Evolutionary conservation across 805 yeast genomes (phyloP), one percentile per base, ranked within the genome.

Genomic region (Ogataea pignaliae): DNA sequence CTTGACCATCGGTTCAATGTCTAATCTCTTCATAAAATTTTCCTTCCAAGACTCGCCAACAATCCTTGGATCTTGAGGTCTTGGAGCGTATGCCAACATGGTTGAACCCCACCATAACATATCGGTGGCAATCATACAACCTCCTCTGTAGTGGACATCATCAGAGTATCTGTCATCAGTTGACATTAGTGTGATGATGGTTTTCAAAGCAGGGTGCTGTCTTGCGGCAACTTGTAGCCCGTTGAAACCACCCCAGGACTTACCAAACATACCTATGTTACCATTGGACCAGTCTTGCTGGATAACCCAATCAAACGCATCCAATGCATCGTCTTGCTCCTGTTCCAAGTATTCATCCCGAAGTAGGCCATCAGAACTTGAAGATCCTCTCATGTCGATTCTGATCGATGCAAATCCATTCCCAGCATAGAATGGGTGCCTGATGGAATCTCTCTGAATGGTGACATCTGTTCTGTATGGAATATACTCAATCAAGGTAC

Each of bases 21-120:
- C 57, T n/a, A 71, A 48, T 49, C 76, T 57, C 39, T 69, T 39
- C 16, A 63, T 34, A 73, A 75, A 71, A 48, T 68, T 70, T 37
- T 61, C 59, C 49, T 52, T 68, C 76, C 76, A 72, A 3, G 49
- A 42, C 3, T 51, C 54, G 10, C 71, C 71, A 17, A 65, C 71
- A 36, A 70, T 60, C 16, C 54, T 48, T 3, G 75, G 75, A 54
- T 72, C 76, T 42, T 70, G 75, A 6, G 75, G 76, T 51, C 75
- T 64, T 37, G 74, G 72, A 28, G 65, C 67, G 44, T 70, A 72
- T 4, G 63, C 65, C 28, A 64, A 55, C 76, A 72, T 72, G 0
- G 75, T 71, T 6, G 74, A 68, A 1, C 73, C 76, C 76, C 76
- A 72, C 75, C 76, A 71, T 13, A 72, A 52, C 76, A 72, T 71